Evolutionary conservation across 1,284 basidiomycete genomes (phyloP).

Genomic region (Moniliophthora roreri): DNA sequence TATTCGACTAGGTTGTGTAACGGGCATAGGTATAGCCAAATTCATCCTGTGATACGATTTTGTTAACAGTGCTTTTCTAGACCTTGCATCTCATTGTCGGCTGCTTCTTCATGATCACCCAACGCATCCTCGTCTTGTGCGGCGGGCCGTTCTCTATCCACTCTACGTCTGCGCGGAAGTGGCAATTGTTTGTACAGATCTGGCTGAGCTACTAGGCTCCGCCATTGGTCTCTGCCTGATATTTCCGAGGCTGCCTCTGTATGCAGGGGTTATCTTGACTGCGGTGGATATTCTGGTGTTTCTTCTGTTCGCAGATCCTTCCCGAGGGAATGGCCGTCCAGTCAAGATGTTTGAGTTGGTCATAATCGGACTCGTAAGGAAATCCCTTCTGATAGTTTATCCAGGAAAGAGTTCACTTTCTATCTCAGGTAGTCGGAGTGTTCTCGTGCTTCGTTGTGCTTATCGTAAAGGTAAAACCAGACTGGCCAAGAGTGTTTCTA

Average conservation of each 20-base stretch:
- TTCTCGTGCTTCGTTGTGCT: constrained; percentile 74
- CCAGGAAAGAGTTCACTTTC: constrained; percentile 5
- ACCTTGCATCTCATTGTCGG: constrained; percentile 55
- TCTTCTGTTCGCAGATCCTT: constrained; percentile 42
- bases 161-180: constrained; percentile 65
- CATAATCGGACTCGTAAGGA: constrained; percentile 54
- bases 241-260: constrained; percentile 74
- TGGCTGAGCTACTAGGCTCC: constrained; percentile 69
- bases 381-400: neutral
- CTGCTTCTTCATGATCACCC: constrained; percentile 49
- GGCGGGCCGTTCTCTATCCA: constrained; percentile 54
- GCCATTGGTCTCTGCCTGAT: constrained; percentile 61
- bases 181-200: constrained; percentile 76
- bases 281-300: constrained; percentile 73
- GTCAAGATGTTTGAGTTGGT: constrained; percentile 63
- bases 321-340: constrained; percentile 33
- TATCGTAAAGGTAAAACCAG: constrained; percentile 63
- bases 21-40: constrained; percentile 37
- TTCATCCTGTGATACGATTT: neutral
- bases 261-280: constrained; percentile 75
- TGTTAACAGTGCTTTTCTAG: constrained; percentile 21
- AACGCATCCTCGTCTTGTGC: constrained; percentile 42
- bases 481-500: constrained; percentile 72
- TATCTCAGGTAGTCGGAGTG: constrained; percentile 59
- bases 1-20: constrained; percentile 47